A percentile compares a stretch with the other conserved stretches of the same genome.
Evolutionary conservation across 192 early-diverging fungal species (phyloP).

Genomic region (Dispira parvispora): DNA sequence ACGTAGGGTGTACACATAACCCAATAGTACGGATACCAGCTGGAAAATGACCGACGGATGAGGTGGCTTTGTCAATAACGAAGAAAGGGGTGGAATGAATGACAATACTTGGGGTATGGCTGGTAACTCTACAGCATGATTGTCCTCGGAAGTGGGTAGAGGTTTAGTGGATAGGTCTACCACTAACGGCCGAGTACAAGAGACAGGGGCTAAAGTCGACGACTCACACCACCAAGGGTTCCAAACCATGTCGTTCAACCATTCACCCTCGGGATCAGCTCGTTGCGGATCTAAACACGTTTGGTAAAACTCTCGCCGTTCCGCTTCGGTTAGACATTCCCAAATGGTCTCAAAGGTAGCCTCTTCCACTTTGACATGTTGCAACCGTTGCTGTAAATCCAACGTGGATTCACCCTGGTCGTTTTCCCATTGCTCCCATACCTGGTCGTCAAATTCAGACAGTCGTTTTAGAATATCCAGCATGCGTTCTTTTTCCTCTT

Average conservation of each 20-base stretch:
- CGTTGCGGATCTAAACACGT: background rate
- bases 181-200: too few species aligned
- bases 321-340: background rate
- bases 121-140: background rate
- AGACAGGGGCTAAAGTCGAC: too few species aligned
- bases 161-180: background rate
- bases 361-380: background rate
- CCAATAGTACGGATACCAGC: background rate
- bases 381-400: background rate
- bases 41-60: background rate
- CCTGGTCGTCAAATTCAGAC: constrained; percentile 2
- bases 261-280: background rate
- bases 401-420: background rate
- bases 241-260: background rate
- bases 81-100: background rate
- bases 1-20: background rate
- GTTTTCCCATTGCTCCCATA: background rate
- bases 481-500: constrained; percentile 4
- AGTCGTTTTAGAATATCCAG: background rate
- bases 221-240: constrained; percentile 3
- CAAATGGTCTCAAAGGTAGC: constrained; percentile 8
- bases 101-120: background rate
- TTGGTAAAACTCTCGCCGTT: background rate
- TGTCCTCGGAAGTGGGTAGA: background rate
- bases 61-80: background rate